phyloP scores from a whole-genome alignment of 2,329 filamentous ascomycete genomes.

The Microdochium trichocladiopsis region DNA sequence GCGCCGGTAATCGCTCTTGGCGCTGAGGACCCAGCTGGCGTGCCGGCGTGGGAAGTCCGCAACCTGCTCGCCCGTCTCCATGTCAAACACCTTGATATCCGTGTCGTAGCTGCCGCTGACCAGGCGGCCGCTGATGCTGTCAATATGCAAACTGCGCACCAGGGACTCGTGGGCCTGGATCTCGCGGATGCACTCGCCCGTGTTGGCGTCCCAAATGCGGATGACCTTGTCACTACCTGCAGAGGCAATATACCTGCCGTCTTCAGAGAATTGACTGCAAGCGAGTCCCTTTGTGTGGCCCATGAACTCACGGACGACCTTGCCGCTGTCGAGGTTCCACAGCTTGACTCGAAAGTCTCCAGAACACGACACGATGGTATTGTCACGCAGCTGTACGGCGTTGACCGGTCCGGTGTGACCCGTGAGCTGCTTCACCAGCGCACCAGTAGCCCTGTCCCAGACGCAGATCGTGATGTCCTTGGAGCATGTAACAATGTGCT shows the following conservation, averaged over 20 bases:
- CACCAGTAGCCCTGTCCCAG: constrained; percentile 79
- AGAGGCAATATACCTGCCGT: constrained; percentile 87
- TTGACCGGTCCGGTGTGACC: constrained; percentile 93
- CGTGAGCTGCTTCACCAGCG: constrained; percentile 67
- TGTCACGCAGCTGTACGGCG: constrained; percentile 88
- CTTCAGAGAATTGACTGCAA: constrained; percentile 92
- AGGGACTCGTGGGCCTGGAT: constrained; percentile 79
- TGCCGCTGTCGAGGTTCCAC: constrained; percentile 88
- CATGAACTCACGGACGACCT: constrained; percentile 81
- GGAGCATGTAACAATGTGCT: constrained; percentile 92
- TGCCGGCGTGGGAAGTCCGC: constrained; percentile 93
- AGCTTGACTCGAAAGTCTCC: constrained; percentile 91
- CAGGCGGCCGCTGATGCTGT: constrained; percentile 77
- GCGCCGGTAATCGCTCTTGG: constrained; percentile 90
- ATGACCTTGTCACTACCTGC: constrained; percentile 95
- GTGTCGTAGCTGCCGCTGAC: constrained; percentile 92
- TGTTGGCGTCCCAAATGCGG: constrained; percentile 92
- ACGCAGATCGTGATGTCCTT: constrained; percentile 93
- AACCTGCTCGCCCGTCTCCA: constrained; percentile 69
- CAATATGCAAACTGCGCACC: constrained; percentile 85
- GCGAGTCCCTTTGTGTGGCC: constrained; percentile 91
- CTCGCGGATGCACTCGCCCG: constrained; percentile 73
- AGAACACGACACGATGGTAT: constrained; percentile 86
- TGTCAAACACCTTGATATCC: constrained; percentile 91
- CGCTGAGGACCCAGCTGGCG: constrained; percentile 90